Conservation (phyloP, 495 filamentous ascomycete species). For the Penicillium riverlandense region DNA sequence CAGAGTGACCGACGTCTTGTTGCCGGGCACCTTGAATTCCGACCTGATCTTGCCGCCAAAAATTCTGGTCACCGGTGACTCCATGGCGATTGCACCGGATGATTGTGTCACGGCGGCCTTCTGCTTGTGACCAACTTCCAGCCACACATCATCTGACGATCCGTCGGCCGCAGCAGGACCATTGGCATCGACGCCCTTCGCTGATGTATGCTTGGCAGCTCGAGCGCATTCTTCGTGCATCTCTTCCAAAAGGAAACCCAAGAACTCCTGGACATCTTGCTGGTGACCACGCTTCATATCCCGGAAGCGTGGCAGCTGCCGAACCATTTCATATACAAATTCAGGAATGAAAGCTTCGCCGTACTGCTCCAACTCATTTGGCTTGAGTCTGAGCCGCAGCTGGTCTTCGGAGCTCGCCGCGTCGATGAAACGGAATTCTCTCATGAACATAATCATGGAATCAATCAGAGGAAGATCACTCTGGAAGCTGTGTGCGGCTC, state of each 20-base stretch:
- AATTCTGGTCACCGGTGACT: constrained; percentile 86
- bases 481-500: constrained; percentile 84
- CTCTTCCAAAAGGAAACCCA: constrained; percentile 87
- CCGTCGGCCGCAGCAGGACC: constrained; percentile 26
- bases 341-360: constrained; percentile 90
- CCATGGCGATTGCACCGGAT: constrained; percentile 63
- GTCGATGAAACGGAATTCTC: constrained; percentile 81
- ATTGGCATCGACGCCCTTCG: constrained; percentile 33
- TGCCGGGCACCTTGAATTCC: constrained; percentile 77
- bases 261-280: constrained; percentile 96
- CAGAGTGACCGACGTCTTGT: constrained; percentile 82
- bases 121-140: constrained; percentile 91
- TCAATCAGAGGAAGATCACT: constrained; percentile 91
- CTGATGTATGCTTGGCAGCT: constrained; percentile 53
- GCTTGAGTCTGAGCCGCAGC: constrained; percentile 65
- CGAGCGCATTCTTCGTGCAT: constrained; percentile 87
- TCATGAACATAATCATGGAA: constrained; percentile 95
- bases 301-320: constrained; percentile 76
- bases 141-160: constrained; percentile 57
- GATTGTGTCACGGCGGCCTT: constrained; percentile 80
- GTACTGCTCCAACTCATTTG: constrained; percentile 78
- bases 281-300: constrained; percentile 94
- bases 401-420: constrained; percentile 68
- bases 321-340: constrained; percentile 90
- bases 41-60: constrained; percentile 91